Evolutionary conservation across 129 eudicot genomes (phyloP).

Genomic region (Pseudognaphalium luteoalbum): DNA sequence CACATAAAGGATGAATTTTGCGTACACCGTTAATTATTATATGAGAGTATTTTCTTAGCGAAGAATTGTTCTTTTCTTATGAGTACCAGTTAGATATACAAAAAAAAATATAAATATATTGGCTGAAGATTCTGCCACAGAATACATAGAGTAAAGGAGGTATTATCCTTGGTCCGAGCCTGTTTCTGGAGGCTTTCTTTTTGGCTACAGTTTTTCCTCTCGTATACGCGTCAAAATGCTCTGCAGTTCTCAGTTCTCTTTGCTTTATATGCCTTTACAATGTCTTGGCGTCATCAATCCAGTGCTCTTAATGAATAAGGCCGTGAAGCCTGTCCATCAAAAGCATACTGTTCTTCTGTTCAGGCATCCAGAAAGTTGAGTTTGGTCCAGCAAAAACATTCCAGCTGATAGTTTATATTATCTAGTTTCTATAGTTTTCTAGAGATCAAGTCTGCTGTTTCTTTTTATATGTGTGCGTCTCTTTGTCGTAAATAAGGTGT

Average conservation of each 20-base stretch:
- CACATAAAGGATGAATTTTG: constrained; percentile 41
- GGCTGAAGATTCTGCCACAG: constrained; percentile 43
- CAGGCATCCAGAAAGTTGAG: constrained; percentile 41
- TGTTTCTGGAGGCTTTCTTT: constrained; percentile 34
- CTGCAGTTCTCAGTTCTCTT: constrained; percentile 36
- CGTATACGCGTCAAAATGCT: constrained; percentile 46
- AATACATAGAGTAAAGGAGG: constrained; percentile 33
- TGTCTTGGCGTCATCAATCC: constrained; percentile 31
- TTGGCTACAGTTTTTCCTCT: constrained; percentile 18
- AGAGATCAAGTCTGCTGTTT: constrained; percentile 33
- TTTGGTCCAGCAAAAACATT: constrained; percentile 27
- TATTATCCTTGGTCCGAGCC: constrained; percentile 26
- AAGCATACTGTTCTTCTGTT: constrained; percentile 39
- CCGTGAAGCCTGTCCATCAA: constrained; percentile 52
- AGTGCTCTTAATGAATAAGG: constrained; percentile 46
- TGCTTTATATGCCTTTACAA: constrained; percentile 30
- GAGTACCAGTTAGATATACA: constrained; percentile 46
- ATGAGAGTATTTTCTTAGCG: constrained; percentile 38
- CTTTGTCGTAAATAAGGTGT: constrained; percentile 47
- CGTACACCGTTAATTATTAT: constrained; percentile 38
- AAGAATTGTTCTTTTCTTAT: constrained; percentile 25
- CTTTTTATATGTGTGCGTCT: constrained; percentile 34
- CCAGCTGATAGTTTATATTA: constrained; percentile 35
- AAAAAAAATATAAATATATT: constrained; percentile 5
- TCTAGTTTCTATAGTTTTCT: constrained; percentile 39